phyloP scores from a whole-genome alignment of 1,139 yeast genomes.

The Saccharomyces hybrid region DNA sequence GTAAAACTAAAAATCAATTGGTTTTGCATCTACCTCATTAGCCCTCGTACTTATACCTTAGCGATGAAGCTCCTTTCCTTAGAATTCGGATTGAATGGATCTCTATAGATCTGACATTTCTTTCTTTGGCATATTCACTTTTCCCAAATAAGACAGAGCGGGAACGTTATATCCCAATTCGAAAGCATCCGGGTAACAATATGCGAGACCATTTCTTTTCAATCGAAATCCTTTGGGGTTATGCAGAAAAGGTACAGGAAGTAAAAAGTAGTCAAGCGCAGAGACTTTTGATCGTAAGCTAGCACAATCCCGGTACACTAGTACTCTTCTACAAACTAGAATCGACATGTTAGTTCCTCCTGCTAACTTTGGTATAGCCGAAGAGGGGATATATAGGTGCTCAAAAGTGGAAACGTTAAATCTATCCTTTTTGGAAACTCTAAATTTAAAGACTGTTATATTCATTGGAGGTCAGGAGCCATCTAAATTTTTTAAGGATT shows the following conservation, averaged over 20 bases:
- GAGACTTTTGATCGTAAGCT: not conserved
- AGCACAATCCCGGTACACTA: not conserved
- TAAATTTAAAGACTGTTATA: constrained; percentile 49
- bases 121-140: not conserved
- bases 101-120: not conserved
- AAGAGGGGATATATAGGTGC: constrained; percentile 50
- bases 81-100: not conserved
- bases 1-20: not conserved
- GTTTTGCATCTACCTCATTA: not conserved
- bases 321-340: not conserved
- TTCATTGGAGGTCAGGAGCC: constrained; percentile 69
- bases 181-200: not conserved
- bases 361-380: constrained; percentile 70
- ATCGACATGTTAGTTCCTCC: constrained; percentile 66
- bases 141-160: not conserved
- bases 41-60: not conserved
- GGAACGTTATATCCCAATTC: not conserved
- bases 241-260: not conserved
- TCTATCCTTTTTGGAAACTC: constrained; percentile 43
- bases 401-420: constrained; percentile 26
- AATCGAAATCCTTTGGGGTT: not conserved
- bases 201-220: not conserved
- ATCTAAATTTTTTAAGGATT: constrained; percentile 38
- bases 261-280: not conserved
- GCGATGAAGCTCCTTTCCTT: not conserved